Evolutionary conservation across 345 rosid species (phyloP), one percentile per base, ranked within the genome.

Genomic region (Pugionium cornutum): DNA sequence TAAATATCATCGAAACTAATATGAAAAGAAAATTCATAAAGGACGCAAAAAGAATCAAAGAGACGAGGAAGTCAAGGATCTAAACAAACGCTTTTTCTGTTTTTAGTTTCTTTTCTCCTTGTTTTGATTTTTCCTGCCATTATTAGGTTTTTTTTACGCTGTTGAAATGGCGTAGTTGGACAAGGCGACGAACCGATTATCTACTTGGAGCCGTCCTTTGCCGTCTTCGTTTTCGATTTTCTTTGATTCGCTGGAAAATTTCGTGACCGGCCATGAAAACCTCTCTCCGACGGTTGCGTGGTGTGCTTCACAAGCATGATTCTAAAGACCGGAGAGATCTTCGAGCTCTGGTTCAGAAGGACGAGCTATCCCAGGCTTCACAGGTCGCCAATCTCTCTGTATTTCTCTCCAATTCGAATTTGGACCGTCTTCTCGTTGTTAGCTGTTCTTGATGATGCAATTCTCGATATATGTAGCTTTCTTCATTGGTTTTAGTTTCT

Each of bases 311-410:
- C 66, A 83, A 65, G 70, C 88, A 82, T 50, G 88, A 75, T 1
- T 80, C 71, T 64, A 78, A 70, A 40, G 77, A 78, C 62, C 78
- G 78, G 44, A 64, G 80, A 68, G 87, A 87, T 81, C 78, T 58
- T 65, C 81, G 72, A 46, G 69, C 82, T 75, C 52, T 68, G 26
- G 70, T 77, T 58, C 89, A 78, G 58, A 62, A 76, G 37, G 88
- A 87, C 68, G 97, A 92, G 78, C 87, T 92, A 6, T 81, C 82
- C 59, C 83, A 76, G 52, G 97, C 94, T 44, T 81, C 89, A 68
- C 88, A 76, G 97, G 98, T 92, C 89, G 2, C 64, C 37, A 39
- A 41, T 58, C 49, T 36, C 9, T 54, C 7, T 56, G 35, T 30
- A 9, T 58, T 35, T 26, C 1, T 66, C 56, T 9, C 56, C 44